Conservation (phyloP, 164 flowering plant species). For the Magnolia sinica region DNA sequence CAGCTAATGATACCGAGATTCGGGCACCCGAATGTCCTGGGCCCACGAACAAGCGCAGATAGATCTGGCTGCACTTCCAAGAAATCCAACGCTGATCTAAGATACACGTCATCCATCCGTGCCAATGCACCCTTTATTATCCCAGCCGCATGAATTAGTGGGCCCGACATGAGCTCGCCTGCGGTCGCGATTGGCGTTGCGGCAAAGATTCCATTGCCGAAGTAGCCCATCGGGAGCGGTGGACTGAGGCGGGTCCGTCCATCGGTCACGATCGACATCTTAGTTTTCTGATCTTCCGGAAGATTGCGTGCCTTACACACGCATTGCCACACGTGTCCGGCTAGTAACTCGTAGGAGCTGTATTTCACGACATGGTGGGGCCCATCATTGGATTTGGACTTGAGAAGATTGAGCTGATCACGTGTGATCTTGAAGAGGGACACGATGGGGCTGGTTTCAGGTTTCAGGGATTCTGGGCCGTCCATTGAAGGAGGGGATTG, state of each 20-base stretch:
- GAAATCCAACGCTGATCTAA: slow-evolving; percentile 61
- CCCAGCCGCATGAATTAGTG: slow-evolving; percentile 33
- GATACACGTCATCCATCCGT: slow-evolving; percentile 12
- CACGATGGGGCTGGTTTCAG: slow-evolving; percentile 15
- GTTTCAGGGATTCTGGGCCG: slow-evolving; percentile 14
- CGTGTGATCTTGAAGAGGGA: slow-evolving; percentile 41
- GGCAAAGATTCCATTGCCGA: slow-evolving; percentile 27
- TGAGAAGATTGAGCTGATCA: slow-evolving; percentile 42
- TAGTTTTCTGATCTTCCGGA: slow-evolving; percentile 16
- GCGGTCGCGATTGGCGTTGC: neutral
- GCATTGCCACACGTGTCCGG: slow-evolving; percentile 41
- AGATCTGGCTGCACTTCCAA: slow-evolving; percentile 59
- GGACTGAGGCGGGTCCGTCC: slow-evolving; percentile 23
- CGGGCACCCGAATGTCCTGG: slow-evolving; percentile 45
- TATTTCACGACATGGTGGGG: slow-evolving; percentile 26
- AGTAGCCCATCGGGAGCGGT: slow-evolving; percentile 23
- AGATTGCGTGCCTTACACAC: slow-evolving; percentile 28
- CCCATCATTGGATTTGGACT: slow-evolving; percentile 39
- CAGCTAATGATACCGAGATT: slow-evolving; percentile 32
- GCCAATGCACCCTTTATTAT: slow-evolving; percentile 44
- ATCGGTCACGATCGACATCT: slow-evolving; percentile 16
- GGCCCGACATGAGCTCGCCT: slow-evolving; percentile 24
- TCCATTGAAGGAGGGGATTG: slow-evolving; percentile 47
- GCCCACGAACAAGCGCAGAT: slow-evolving; percentile 48
- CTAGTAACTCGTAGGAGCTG: slow-evolving; percentile 26